Evolutionary conservation across 202 grass and related monocot species (phyloP).

Genomic region (Elaeis oleifera): DNA sequence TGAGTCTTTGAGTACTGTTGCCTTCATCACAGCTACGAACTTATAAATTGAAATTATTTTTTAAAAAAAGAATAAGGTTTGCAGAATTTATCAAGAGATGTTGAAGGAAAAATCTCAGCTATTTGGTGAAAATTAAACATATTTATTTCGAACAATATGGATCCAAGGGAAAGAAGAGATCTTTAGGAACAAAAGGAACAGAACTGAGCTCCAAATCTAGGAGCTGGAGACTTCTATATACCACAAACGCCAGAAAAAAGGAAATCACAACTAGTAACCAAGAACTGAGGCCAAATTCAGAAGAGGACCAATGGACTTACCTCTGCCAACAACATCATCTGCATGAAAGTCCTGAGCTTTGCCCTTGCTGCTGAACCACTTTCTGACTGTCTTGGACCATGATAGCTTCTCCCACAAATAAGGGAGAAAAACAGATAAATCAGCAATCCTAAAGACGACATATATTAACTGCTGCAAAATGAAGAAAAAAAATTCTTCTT

Average conservation of each 20-base stretch:
- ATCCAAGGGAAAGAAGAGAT: neutral
- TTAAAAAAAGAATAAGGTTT: neutral
- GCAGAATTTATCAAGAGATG: neutral
- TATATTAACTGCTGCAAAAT: neutral
- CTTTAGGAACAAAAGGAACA: neutral
- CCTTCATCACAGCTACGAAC: neutral
- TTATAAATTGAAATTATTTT: too few relatives aligned
- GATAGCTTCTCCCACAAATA: constrained; percentile 9
- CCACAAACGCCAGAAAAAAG: constrained; percentile 1
- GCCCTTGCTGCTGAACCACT: constrained; percentile 17
- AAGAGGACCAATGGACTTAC: neutral
- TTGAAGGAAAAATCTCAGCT: constrained; percentile 21
- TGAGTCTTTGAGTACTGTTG: neutral
- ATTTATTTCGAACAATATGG: too few relatives aligned
- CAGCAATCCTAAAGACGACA: constrained; percentile 14
- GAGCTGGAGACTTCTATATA: neutral
- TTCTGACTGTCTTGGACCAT: constrained; percentile 18
- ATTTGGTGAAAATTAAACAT: neutral
- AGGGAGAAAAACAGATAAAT: neutral
- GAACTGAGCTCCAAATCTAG: neutral
- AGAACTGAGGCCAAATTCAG: neutral
- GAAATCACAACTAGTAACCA: neutral
- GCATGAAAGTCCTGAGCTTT: constrained; percentile 17
- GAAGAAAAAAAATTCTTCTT: constrained; percentile 3
- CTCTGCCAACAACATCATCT: constrained; percentile 7